A percentile compares a stretch with the other conserved stretches of the same genome.
These are phyloP conservation scores for Penicillium sp. DNA, from an alignment of 2,329 filamentous ascomycete species.

Conservation along the genomic window DNA sequence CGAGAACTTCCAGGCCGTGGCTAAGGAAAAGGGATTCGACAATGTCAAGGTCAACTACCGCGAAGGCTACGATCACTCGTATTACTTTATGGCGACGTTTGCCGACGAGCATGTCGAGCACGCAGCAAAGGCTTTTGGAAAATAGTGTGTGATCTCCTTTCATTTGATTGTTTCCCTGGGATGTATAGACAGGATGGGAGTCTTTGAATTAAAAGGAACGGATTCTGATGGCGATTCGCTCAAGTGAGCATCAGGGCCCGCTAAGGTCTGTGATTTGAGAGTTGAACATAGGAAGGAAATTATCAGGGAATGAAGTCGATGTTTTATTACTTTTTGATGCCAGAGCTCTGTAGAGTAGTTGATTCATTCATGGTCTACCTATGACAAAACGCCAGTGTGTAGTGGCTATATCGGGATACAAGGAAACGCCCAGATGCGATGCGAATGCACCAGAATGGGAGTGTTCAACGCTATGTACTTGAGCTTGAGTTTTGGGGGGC, in stretches of 20 bases:
- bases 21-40: conserved; percentile 65
- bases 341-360: background rate
- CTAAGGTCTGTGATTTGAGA: conserved; percentile 12
- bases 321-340: background rate
- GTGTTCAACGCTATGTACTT: conserved; percentile 9
- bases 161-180: background rate
- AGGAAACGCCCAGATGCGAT: conserved; percentile 8
- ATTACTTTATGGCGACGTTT: conserved; percentile 93
- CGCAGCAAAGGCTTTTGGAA: conserved; percentile 71
- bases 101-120: conserved; percentile 85
- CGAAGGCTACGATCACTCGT: conserved; percentile 90
- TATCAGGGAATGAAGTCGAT: background rate
- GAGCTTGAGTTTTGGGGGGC: conserved; percentile 4
- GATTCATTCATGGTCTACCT: conserved; percentile 1
- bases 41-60: conserved; percentile 79
- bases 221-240: conserved; percentile 13
- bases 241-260: conserved; percentile 13
- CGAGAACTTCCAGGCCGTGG: conserved; percentile 82
- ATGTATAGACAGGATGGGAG: conserved; percentile 5
- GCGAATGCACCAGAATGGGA: conserved; percentile 10
- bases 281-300: no score
- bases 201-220: conserved; percentile 2
- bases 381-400: background rate
- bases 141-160: conserved; percentile 44
- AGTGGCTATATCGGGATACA: background rate